Evolutionary conservation across 768 basidiomycete species (phyloP).

Genomic region (Xerocomus spinulosus): DNA sequence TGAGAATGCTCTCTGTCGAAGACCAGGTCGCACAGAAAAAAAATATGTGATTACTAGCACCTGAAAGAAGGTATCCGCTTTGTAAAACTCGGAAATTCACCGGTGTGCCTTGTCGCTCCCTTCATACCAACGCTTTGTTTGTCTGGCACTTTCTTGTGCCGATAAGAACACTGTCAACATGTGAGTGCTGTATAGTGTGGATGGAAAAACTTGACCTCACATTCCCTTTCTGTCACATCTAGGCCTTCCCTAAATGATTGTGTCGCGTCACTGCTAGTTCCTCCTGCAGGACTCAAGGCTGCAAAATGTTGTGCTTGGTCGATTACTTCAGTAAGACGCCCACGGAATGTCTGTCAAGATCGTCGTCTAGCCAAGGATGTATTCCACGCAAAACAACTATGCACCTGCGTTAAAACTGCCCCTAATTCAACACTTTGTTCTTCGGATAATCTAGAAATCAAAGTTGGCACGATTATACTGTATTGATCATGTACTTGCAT

Average conservation of each 20-base stretch:
- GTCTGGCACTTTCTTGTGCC: conserved; percentile 77
- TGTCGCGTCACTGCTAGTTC: conserved; percentile 52
- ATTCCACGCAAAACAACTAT: conserved; percentile 14
- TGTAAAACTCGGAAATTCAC: conserved; percentile 25
- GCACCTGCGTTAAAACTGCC: conserved; percentile 61
- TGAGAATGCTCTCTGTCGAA: conserved; percentile 37
- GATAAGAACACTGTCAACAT: conserved; percentile 65
- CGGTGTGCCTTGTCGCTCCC: conserved; percentile 53
- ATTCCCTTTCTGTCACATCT: conserved; percentile 87
- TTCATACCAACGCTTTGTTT: conserved; percentile 84
- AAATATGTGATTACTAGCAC: conserved; percentile 17
- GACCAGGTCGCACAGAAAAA: conserved; percentile 21
- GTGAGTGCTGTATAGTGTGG: conserved; percentile 5
- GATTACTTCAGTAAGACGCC: conserved; percentile 70
- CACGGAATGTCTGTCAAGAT: conserved; percentile 63
- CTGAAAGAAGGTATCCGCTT: background rate
- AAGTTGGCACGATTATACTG: background rate
- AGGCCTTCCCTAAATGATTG: conserved; percentile 86
- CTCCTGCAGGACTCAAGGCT: conserved; percentile 55
- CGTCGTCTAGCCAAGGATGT: too few relatives aligned
- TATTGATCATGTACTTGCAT: conserved; percentile 47
- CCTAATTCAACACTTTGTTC: conserved; percentile 70
- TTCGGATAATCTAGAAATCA: conserved; percentile 60
- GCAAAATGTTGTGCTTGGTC: conserved; percentile 91
- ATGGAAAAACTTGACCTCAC: conserved; percentile 44